Evolutionary conservation across 768 basidiomycete genomes (phyloP), one percentile per base, ranked within the genome.

Genomic region (Lyophyllum semitale): DNA sequence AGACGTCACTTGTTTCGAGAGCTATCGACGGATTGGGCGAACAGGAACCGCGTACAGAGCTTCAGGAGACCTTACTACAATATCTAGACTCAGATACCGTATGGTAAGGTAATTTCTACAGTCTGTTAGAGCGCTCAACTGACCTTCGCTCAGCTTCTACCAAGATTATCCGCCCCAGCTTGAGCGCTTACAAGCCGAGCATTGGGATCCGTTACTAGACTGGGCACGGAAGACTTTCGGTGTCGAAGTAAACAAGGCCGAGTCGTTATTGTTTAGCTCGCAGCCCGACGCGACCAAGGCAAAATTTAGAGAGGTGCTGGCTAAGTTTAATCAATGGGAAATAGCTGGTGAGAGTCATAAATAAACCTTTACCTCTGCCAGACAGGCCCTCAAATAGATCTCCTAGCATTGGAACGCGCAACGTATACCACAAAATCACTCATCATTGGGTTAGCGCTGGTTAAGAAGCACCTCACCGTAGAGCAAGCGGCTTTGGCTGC

Each of bases 81-180:
- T 98, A 97, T 71, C 74, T 98, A 27, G 92, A 97, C 65, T 98
- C 96, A 2, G 97, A 99, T 69, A 94, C 97, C 1, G 83, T 97
- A 57, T 94, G 91, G 93, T 92, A 52, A 75, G 65, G 20, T 23
- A 37, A 8, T 33, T 48, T 52, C 32, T 33, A 11, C 47, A 43
- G 49, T 22, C 26, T 30, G 32, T 25, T 15, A 11, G 15, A 29
- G 29, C 17, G 49, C 20, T 50, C 51, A 46, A 48, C 41, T 11
- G 20, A 49, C 40, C 41, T 23, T 50, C 20, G 55, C 48, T 22
- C 63, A 95, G 93, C 66, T 97, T 95, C 74, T 88, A 91, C 63
- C 83, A 91, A 66, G 82, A 91, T 44, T 77, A 85, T 58, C 93
- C 94, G 8, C 81, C 82, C 22, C 79, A 83, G 3, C 78, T 98